phyloP scores from a whole-genome alignment of 257 asterid species.

The Petunia axillaris region DNA sequence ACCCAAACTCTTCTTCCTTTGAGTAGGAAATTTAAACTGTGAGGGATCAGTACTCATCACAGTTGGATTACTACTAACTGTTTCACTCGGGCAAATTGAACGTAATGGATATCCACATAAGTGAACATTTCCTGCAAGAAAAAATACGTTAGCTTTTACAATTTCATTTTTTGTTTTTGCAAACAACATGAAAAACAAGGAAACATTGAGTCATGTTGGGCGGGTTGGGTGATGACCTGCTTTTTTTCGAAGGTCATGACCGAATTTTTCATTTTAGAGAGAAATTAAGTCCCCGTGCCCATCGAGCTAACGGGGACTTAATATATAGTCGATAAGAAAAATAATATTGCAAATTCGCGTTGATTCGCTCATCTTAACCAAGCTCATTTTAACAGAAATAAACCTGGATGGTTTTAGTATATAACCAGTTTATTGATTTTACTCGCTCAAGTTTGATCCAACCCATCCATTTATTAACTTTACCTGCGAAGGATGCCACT shows the following conservation, averaged over 20 bases:
- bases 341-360: too few species aligned
- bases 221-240: background rate
- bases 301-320: background rate
- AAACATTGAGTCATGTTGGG: background rate
- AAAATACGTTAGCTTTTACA: background rate
- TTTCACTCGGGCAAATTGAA: slow-evolving; percentile 23
- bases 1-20: slow-evolving; percentile 30
- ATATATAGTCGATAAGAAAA: background rate
- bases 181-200: background rate
- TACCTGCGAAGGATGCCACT: slow-evolving; percentile 33
- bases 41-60: slow-evolving; percentile 23
- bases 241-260: too few species aligned
- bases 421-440: background rate
- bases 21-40: slow-evolving; percentile 26
- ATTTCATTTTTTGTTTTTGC: background rate
- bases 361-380: too few species aligned
- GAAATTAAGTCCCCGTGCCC: too few species aligned
- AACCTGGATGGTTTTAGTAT: background rate
- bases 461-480: background rate
- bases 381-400: background rate
- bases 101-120: slow-evolving; percentile 45
- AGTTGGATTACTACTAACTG: slow-evolving; percentile 16
- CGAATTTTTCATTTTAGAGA: too few species aligned
- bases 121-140: slow-evolving; percentile 31
- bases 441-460: background rate